These are phyloP conservation scores for Monosporascus cannonballus DNA, from an alignment of 2,329 filamentous ascomycete species.

Conservation along the genomic window DNA sequence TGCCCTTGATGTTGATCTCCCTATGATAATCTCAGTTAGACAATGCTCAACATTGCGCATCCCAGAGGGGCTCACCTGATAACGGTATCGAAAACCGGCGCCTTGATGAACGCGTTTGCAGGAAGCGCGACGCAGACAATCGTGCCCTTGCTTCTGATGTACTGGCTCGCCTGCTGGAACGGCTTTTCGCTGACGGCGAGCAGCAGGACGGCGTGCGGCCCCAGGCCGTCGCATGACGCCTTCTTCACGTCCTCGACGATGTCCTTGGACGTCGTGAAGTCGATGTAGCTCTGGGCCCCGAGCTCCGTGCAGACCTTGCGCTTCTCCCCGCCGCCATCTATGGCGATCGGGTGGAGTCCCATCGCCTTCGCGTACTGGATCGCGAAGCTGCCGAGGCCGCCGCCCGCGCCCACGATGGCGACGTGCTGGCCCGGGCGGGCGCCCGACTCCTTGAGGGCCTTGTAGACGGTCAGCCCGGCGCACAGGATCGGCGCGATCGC, in stretches of 20 bases:
- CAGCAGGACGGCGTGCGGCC: slow-evolving; percentile 81
- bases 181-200: slow-evolving; percentile 85
- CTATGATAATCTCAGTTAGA: slow-evolving; percentile 26
- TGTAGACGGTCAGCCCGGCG: slow-evolving; percentile 84
- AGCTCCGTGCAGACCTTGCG: slow-evolving; percentile 61
- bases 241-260: slow-evolving; percentile 79
- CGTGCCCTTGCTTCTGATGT: slow-evolving; percentile 75
- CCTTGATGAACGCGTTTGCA: slow-evolving; percentile 69
- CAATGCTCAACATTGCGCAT: not conserved
- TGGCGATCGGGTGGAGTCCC: slow-evolving; percentile 74
- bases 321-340: slow-evolving; percentile 83
- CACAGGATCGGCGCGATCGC: slow-evolving; percentile 75
- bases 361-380: slow-evolving; percentile 88
- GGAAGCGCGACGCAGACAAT: slow-evolving; percentile 90
- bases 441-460: slow-evolving; percentile 80
- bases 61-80: slow-evolving; percentile 34
- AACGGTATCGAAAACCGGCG: slow-evolving; percentile 85
- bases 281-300: slow-evolving; percentile 68
- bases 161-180: slow-evolving; percentile 89
- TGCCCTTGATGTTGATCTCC: slow-evolving; percentile 90
- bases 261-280: slow-evolving; percentile 72
- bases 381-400: slow-evolving; percentile 70
- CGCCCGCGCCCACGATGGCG: slow-evolving; percentile 80
- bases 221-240: slow-evolving; percentile 71
- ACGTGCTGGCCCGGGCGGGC: slow-evolving; percentile 69